Evolutionary conservation across 176 grass and related monocot genomes (phyloP).

Genomic region (Zoysia pacifica): DNA sequence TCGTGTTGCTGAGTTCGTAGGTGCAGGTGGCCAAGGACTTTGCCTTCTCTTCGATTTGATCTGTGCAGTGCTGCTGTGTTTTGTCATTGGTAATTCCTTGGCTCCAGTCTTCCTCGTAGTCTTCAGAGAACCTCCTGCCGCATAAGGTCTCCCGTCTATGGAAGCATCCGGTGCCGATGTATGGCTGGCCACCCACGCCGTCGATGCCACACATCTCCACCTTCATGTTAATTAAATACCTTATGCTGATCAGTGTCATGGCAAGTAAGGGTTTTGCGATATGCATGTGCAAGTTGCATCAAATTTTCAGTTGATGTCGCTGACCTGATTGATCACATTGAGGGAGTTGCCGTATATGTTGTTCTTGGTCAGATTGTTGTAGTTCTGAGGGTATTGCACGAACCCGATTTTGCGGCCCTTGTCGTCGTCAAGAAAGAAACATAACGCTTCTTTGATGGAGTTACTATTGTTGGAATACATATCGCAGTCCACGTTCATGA

Average conservation of each 20-base stretch:
- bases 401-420: conserved; percentile 62
- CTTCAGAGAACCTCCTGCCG: conserved; percentile 55
- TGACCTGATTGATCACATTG: conserved; percentile 42
- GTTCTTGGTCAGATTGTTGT: conserved; percentile 68
- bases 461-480: conserved; percentile 88
- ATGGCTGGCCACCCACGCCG: conserved; percentile 54
- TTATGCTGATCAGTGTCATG: background rate
- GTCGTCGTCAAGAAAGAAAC: conserved; percentile 86
- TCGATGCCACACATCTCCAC: conserved; percentile 58
- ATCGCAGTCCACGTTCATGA: conserved; percentile 87
- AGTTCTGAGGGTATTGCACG: conserved; percentile 76
- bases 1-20: conserved; percentile 60
- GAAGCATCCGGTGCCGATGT: conserved; percentile 77
- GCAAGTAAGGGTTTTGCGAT: no score
- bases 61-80: conserved; percentile 13
- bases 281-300: background rate
- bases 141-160: conserved; percentile 72
- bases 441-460: conserved; percentile 59
- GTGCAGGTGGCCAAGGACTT: conserved; percentile 54
- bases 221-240: conserved; percentile 30
- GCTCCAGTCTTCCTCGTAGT: conserved; percentile 59
- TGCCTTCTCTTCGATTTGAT: conserved; percentile 46
- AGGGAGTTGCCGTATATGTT: conserved; percentile 70
- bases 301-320: conserved; percentile 13
- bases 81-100: conserved; percentile 22